A percentile compares a stretch with the other conserved stretches of the same genome.
Conservation (phyloP, 345 rosid species). For the Nephelium lappaceum region DNA sequence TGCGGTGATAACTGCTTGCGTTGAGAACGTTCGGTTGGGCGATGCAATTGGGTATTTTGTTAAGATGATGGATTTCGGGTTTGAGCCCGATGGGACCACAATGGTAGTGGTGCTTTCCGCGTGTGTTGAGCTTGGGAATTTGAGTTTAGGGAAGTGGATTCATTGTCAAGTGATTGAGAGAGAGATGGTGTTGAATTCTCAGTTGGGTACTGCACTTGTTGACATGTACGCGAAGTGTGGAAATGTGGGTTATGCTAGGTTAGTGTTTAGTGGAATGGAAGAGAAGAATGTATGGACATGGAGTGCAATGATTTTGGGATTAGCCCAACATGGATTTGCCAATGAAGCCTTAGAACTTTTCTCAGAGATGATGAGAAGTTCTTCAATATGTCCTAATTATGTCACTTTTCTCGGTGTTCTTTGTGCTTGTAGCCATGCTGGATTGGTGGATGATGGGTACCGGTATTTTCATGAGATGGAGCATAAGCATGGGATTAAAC, state of each 20-base stretch:
- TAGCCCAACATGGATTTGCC: conserved; percentile 79
- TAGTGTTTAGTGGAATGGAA: conserved; percentile 52
- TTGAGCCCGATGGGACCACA: conserved; percentile 70
- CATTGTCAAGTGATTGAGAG: conserved; percentile 63
- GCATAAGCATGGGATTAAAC: conserved; percentile 64
- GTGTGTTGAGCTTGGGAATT: conserved; percentile 54
- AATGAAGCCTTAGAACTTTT: conserved; percentile 62
- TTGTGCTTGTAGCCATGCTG: conserved; percentile 79
- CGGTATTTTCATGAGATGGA: conserved; percentile 68
- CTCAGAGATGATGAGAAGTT: conserved; percentile 43
- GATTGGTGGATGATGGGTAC: conserved; percentile 72
- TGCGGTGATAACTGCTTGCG: conserved; percentile 61
- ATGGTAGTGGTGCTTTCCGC: conserved; percentile 71
- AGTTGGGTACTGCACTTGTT: conserved; percentile 81
- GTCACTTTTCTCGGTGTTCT: conserved; percentile 91
- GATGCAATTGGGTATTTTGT: conserved; percentile 52
- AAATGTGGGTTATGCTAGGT: conserved; percentile 47
- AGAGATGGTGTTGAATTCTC: conserved; percentile 56
- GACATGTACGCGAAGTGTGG: conserved; percentile 85
- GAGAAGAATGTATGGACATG: conserved; percentile 85
- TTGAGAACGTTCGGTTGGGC: conserved; percentile 42
- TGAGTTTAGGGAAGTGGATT: conserved; percentile 72
- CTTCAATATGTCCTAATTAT: conserved; percentile 58
- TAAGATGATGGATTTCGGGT: conserved; percentile 49
- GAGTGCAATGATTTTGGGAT: conserved; percentile 91